Base-by-base conservation (phyloP, 140 eudicot genomes). In the Senecio squalidus region DNA sequence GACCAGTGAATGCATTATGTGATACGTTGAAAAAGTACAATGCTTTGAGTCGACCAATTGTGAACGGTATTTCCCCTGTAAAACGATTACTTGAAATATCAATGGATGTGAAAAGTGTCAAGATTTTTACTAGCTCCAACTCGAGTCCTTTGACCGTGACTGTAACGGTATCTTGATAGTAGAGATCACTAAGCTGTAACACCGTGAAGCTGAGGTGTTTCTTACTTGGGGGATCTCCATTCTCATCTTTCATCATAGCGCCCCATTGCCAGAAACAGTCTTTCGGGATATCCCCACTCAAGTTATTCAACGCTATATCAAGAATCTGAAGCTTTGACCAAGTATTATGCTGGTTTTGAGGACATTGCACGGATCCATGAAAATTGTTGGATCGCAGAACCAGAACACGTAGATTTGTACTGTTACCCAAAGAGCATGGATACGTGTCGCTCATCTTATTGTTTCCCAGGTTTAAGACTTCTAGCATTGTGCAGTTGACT, bases 271-370 rank as follows among this genome's bases (percentile, higher is more conserved):
- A 57, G 22, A 76, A 72, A 55, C 71, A 60, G 6, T 10, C 9
- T 2, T 24, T 6, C 9, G 67, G 64, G 14, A 90, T 16, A 18
- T 0, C 0, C 15, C 84, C 94, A 2, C 6, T 66, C n/a, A 90
- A 83, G 1, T 33, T 1, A 23, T 90, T 90, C 5, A 29, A 58
- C 62, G 95, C 83, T 26, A 86, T 58, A 44, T 90, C 97, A 1
- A 90, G 26, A 56, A 90, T 90, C 67, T 86, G 97, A 49, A 90
- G 83, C 43, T 73, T 72, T 39, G 86, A 68, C 95, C 97, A 90
- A 9, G 62, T 62, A 7, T 53, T 56, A 6, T 38, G 60, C 2
- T 29, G 64, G 29, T 25, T 68, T 1, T 22, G 38, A 26, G 47
- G 14, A 71, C 95, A 85, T 1, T 0, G 2, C 13, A 86, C 53